These are phyloP conservation scores for Chytriomyces hyalinus DNA, from an alignment of 192 early-diverging fungal species.

Conservation along the genomic window DNA sequence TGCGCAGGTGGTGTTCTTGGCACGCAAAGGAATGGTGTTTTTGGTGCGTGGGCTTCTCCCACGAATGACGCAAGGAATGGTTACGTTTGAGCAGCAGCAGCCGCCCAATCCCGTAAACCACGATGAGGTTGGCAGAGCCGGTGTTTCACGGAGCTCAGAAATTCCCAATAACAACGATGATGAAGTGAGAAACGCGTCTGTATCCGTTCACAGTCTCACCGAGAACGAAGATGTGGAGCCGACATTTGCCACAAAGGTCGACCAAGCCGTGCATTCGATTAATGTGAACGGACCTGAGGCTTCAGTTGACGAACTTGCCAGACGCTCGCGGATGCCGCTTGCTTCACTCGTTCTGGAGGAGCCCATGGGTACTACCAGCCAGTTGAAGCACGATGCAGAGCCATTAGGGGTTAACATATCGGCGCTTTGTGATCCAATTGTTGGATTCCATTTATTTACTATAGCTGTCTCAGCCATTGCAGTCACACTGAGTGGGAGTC, in stretches of 20 bases:
- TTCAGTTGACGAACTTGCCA: neutral
- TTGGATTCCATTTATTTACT: constrained; percentile 28
- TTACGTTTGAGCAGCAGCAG: neutral
- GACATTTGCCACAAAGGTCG: constrained; percentile 8
- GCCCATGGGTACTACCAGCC: neutral
- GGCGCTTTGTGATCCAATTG: constrained; percentile 15
- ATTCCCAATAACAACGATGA: too few species aligned
- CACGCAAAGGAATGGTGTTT: constrained; percentile 17
- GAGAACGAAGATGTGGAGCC: neutral
- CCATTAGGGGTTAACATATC: neutral
- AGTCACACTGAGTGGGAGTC: constrained; percentile 8
- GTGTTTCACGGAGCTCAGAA: too few species aligned
- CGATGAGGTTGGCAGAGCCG: too few species aligned
- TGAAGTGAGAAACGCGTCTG: neutral
- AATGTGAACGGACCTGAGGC: neutral
- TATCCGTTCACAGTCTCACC: neutral
- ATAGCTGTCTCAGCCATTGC: constrained; percentile 25
- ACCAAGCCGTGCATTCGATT: constrained; percentile 11
- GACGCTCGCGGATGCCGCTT: constrained; percentile 9
- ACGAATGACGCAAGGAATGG: neutral
- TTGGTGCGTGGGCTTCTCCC: constrained; percentile 1
- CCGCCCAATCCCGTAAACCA: neutral
- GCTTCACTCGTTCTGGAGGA: neutral
- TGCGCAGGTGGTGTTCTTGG: constrained; percentile 13
- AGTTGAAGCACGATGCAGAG: neutral